A percentile compares a stretch with the other conserved stretches of the same genome.
phyloP scores from a whole-genome alignment of 1,284 basidiomycete genomes.

The Taiwanofungus camphoratus region DNA sequence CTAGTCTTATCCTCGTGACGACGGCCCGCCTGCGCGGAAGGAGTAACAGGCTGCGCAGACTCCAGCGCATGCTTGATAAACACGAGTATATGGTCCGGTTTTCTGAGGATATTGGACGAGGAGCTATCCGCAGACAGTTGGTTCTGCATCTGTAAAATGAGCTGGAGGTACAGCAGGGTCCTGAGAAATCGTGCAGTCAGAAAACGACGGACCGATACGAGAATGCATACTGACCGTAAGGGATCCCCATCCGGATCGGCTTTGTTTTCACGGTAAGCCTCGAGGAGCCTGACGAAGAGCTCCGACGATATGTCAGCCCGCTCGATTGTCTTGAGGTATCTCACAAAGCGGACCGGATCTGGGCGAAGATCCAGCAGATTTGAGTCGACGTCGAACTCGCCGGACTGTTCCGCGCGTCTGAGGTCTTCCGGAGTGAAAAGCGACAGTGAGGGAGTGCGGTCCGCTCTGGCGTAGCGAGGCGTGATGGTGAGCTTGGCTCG shows the following conservation, averaged over 20 bases:
- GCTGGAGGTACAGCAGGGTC: constrained; percentile 64
- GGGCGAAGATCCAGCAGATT: constrained; percentile 69
- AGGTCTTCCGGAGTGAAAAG: constrained; percentile 50
- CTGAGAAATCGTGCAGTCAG: constrained; percentile 20
- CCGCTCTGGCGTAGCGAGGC: constrained; percentile 16
- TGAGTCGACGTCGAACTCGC: constrained; percentile 43
- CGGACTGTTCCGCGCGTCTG: constrained; percentile 33
- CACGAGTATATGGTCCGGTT: constrained; percentile 65
- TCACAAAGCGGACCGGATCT: constrained; percentile 62
- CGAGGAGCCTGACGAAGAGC: constrained; percentile 69
- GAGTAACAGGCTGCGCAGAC: constrained; percentile 18
- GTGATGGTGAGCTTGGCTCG: too few species aligned
- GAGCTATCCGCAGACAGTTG: constrained; percentile 50
- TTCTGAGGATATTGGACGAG: constrained; percentile 61
- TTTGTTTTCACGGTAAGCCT: constrained; percentile 56
- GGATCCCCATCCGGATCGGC: constrained; percentile 42
- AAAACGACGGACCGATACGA: constrained; percentile 1
- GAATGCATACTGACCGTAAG: constrained; percentile 37
- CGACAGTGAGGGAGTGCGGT: constrained; percentile 28
- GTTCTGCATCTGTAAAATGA: constrained; percentile 76
- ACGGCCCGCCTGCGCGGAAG: constrained; percentile 13
- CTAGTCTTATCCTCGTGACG: constrained; percentile 7
- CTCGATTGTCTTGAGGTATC: constrained; percentile 57
- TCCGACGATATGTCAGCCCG: constrained; percentile 65
- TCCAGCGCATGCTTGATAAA: constrained; percentile 74